Percentiles rank a stretch among this genome's conserved stretches.
Conservation (phyloP, 768 basidiomycete species). For the Phlebiopsis gigantea region DNA sequence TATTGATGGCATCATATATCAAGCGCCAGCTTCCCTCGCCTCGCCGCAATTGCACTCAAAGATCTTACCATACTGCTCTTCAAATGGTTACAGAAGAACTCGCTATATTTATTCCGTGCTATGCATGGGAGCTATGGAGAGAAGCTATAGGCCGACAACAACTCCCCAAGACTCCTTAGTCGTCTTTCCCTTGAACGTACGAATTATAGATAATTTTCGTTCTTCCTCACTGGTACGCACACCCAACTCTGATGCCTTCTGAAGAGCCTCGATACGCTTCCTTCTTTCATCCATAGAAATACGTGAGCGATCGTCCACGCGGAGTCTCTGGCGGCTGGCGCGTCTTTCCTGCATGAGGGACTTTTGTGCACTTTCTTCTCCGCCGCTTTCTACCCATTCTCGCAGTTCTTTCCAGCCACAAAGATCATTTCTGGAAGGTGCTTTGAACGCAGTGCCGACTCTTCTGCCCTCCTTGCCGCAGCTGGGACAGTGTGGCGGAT, state of each 20-base stretch:
- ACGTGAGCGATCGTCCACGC: too few species aligned
- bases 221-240: not conserved
- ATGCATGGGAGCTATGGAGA: too few species aligned
- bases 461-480: not conserved
- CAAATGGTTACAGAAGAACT: too few species aligned
- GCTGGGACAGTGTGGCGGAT: not conserved
- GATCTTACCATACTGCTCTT: too few species aligned
- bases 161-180: not conserved
- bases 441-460: not conserved
- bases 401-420: not conserved
- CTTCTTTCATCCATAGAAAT: too few species aligned
- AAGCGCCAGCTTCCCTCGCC: too few species aligned
- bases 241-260: not conserved
- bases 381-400: not conserved
- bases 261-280: not conserved
- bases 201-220: not conserved
- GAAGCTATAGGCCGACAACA: too few species aligned
- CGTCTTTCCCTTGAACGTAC: not conserved
- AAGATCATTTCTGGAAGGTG: not conserved
- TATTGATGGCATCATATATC: not conserved
- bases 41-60: too few species aligned
- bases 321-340: too few species aligned
- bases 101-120: too few species aligned
- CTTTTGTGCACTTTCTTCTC: not conserved
- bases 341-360: not conserved